Evolutionary conservation across 768 basidiomycete species (phyloP), one percentile per base, ranked within the genome.

Genomic region (Xerocomellus intermedius): DNA sequence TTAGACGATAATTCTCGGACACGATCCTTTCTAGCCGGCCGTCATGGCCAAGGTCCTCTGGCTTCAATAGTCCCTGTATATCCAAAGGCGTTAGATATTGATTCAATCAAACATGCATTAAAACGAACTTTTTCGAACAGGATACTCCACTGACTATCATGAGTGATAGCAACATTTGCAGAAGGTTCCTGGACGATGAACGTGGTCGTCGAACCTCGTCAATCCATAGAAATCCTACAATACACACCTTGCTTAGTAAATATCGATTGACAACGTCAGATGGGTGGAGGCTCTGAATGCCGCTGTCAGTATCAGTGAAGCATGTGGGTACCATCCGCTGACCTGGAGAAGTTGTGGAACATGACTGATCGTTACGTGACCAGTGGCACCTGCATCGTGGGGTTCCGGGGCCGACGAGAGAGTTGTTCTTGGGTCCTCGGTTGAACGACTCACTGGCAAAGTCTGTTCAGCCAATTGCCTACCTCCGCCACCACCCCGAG

Each of bases 261-360:
- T 54, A 63, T 26, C 45, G 50, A 22, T 63, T 63, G 32, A 63
- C 24, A 5, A 52, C 2, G 5, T 63, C 62, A 33, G 62, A 54
- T 2, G 61, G 62, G 21, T 63, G 62, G 39, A 46, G 10, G 17
- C 30, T 42, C 60, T 53, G 16, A 1, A 12, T 17, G 35, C 43
- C 28, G 42, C 9, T 13, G 42, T 51, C 42, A 51, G 17, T n/a
- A 45, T 26, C 8, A 16, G 17, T 26, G n/a, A 33, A 8, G 10
- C 32, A 4, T 17, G 19, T n/a, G 12, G 13, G 8, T 32, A 22
- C 35, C 13, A 2, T 35, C 17, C 5, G 2, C 50, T 26, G 22
- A 47, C 50, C 50, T 32, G 48, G 7, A 35, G n/a, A 36, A 38
- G 21, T 22, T 22, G 21, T 22, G 56, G 58, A 16, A 47, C 39